Conservation (phyloP, 495 filamentous ascomycete species). For the Cercophora sp. region DNA sequence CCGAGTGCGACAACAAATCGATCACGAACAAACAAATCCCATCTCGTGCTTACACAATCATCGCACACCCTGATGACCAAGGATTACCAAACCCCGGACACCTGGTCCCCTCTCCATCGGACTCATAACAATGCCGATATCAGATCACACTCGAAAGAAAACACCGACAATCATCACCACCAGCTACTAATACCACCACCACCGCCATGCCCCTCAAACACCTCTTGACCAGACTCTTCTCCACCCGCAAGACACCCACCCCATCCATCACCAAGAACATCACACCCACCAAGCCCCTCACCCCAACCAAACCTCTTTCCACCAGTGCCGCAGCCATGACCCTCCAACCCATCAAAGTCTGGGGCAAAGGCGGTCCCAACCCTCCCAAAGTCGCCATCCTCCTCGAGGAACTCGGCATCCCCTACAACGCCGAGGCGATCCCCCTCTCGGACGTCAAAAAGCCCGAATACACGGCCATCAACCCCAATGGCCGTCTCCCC, state of each 20-base stretch:
- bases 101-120: neutral
- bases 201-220: neutral
- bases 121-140: neutral
- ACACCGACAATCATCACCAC: neutral
- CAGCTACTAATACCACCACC: neutral
- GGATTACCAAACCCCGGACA: neutral
- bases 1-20: neutral
- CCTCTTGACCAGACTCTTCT: neutral
- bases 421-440: slow-evolving; percentile 46
- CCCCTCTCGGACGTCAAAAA: slow-evolving; percentile 53
- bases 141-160: neutral
- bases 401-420: slow-evolving; percentile 59
- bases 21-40: neutral
- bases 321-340: neutral
- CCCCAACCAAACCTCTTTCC: neutral
- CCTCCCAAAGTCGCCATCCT: slow-evolving; percentile 59
- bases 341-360: slow-evolving; percentile 37
- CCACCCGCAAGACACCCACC: neutral
- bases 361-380: slow-evolving; percentile 37
- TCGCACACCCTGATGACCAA: neutral
- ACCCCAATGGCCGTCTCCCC: slow-evolving; percentile 69
- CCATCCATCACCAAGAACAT: neutral
- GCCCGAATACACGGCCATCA: slow-evolving; percentile 51
- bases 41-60: neutral
- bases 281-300: neutral